Evolutionary conservation across 331 rosid genomes (phyloP).

Genomic region (Acacia concinna): DNA sequence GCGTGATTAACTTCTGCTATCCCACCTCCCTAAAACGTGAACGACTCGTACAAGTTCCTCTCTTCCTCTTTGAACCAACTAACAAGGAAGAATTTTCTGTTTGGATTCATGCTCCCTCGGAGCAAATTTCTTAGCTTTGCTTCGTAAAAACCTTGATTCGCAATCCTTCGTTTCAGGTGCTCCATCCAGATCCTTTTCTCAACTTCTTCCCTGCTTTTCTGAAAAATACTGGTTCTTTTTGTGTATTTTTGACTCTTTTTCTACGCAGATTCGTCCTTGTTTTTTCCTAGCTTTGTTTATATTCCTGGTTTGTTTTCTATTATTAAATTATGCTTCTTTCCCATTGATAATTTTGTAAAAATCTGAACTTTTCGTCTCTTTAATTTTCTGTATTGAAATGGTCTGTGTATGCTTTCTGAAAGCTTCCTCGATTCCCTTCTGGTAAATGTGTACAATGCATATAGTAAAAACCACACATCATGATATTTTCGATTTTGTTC

Average conservation of each 20-base stretch:
- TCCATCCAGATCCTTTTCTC: constrained; percentile 29
- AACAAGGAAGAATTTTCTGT: constrained; percentile 41
- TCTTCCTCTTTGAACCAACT: constrained; percentile 43
- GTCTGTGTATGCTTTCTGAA: not conserved
- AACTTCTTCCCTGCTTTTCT: not conserved
- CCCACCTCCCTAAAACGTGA: constrained; percentile 43
- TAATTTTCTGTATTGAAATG: constrained; percentile 17
- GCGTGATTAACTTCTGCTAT: constrained; percentile 35
- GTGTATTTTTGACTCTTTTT: constrained; percentile 19
- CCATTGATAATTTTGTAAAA: constrained; percentile 31
- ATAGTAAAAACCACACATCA: constrained; percentile 27
- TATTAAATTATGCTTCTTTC: constrained; percentile 16
- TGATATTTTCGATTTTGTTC: constrained; percentile 24
- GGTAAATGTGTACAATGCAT: constrained; percentile 46
- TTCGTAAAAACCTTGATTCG: constrained; percentile 59
- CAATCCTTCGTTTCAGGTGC: constrained; percentile 52
- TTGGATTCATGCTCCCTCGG: constrained; percentile 46
- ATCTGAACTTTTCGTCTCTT: constrained; percentile 29
- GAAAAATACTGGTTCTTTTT: not conserved
- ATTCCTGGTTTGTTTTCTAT: not conserved
- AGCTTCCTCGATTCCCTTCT: constrained; percentile 23
- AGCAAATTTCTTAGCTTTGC: constrained; percentile 35
- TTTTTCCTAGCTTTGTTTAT: constrained; percentile 31
- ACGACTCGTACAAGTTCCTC: constrained; percentile 42
- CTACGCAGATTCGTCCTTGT: constrained; percentile 56